Conservation (phyloP, 2,329 filamentous ascomycete species). For the Apiospora marii region DNA sequence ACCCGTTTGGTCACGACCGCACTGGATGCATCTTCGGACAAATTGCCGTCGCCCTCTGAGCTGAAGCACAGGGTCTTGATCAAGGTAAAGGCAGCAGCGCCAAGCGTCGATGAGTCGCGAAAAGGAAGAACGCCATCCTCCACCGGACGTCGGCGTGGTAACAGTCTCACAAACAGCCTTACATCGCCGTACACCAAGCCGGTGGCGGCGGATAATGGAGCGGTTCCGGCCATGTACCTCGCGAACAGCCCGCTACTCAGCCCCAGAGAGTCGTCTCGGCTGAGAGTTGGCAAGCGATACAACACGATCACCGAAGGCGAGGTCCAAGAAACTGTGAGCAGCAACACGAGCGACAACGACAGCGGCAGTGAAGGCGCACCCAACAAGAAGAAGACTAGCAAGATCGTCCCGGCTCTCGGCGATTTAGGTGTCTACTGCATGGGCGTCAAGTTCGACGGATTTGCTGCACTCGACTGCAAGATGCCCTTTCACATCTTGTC, state of each 20-base stretch:
- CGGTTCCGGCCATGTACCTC: slow-evolving; percentile 54
- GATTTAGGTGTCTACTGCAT: slow-evolving; percentile 82
- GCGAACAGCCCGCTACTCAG: slow-evolving; percentile 63
- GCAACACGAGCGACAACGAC: slow-evolving; percentile 83
- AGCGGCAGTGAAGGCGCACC: slow-evolving; percentile 65
- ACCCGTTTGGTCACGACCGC: slow-evolving; percentile 80
- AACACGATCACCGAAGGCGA: slow-evolving; percentile 66
- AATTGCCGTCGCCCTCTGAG: slow-evolving; percentile 85
- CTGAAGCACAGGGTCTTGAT: slow-evolving; percentile 85
- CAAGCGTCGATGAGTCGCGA: slow-evolving; percentile 47
- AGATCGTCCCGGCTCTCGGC: slow-evolving; percentile 84
- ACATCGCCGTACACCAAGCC: slow-evolving; percentile 76
- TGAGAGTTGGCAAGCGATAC: slow-evolving; percentile 57
- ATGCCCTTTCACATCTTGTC: slow-evolving; percentile 95
- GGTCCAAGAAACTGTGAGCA: slow-evolving; percentile 63
- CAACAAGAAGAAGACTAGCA: slow-evolving; percentile 74
- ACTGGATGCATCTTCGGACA: slow-evolving; percentile 70
- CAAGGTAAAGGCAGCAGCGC: slow-evolving; percentile 84
- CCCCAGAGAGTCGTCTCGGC: slow-evolving; percentile 60
- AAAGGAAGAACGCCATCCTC: slow-evolving; percentile 47
- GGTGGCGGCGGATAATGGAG: slow-evolving; percentile 63
- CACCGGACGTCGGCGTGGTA: slow-evolving; percentile 61
- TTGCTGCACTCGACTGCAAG: slow-evolving; percentile 80
- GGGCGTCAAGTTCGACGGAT: slow-evolving; percentile 83
- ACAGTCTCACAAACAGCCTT: slow-evolving; percentile 77